phyloP scores from a whole-genome alignment of 139 green algal genomes.

The Penium margaritaceum region DNA sequence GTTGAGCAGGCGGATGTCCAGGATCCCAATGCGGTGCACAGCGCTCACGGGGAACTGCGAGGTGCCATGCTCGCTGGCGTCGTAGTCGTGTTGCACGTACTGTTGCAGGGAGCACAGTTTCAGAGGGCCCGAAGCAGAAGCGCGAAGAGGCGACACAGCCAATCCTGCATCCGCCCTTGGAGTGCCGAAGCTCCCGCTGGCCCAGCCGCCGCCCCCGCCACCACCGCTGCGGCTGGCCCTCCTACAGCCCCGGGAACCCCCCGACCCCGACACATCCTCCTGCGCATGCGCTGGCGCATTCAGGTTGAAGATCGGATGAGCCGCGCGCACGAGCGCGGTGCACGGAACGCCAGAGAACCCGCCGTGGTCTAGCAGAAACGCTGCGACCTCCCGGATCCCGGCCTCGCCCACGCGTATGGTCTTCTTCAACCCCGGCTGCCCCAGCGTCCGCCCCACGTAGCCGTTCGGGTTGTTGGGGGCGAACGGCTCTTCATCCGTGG shows the following conservation, averaged over 20 bases:
- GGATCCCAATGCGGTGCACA: conserved; percentile 89
- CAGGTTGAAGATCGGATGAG: conserved; percentile 66
- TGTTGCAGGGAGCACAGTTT: conserved; percentile 89
- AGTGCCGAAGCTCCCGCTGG: too few relatives aligned
- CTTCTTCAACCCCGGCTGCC: conserved; percentile 80
- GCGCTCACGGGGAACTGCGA: conserved; percentile 65
- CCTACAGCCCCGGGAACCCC: background rate
- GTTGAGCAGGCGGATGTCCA: conserved; percentile 91
- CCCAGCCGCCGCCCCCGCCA: background rate
- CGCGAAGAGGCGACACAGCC: too few relatives aligned
- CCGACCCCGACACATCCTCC: background rate
- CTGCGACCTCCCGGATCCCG: conserved; percentile 84
- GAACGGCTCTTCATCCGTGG: conserved; percentile 70
- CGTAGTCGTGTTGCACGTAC: conserved; percentile 74
- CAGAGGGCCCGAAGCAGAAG: too few relatives aligned
- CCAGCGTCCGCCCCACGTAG: conserved; percentile 76
- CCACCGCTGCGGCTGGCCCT: background rate
- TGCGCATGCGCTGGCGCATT: background rate
- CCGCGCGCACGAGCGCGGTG: conserved; percentile 73
- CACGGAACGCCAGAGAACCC: conserved; percentile 79
- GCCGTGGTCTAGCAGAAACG: conserved; percentile 88
- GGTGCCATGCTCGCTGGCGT: conserved; percentile 82
- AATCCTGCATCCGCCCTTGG: background rate
- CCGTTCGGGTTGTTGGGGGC: conserved; percentile 75
- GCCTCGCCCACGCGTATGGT: conserved; percentile 86